These are phyloP conservation scores for Lycium ferocissimum DNA, from an alignment of 257 asterid genomes.

Conservation along the genomic window DNA sequence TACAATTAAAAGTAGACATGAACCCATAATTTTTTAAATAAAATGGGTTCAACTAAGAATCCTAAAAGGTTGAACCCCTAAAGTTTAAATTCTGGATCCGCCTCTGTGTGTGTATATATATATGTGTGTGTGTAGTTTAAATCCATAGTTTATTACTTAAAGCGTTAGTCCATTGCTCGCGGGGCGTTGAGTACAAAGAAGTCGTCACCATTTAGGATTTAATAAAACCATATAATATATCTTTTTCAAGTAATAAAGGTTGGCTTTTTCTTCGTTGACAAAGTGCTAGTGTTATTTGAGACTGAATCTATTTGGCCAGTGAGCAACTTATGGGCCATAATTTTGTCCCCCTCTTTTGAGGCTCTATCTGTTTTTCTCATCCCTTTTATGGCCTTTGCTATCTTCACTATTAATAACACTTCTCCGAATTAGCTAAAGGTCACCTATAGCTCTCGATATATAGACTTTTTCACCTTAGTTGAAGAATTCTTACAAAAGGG, in stretches of 20 bases:
- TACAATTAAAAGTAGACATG: too few species aligned
- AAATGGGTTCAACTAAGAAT: too few species aligned
- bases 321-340: slow-evolving; percentile 12
- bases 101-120: too few species aligned
- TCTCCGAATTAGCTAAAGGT: slow-evolving; percentile 21
- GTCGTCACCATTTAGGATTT: not conserved
- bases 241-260: not conserved
- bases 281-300: slow-evolving; percentile 9
- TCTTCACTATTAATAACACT: not conserved
- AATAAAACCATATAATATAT: not conserved
- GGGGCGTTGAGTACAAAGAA: slow-evolving; percentile 5
- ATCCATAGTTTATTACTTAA: not conserved
- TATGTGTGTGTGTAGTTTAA: not conserved
- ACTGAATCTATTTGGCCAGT: slow-evolving; percentile 24
- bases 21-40: too few species aligned
- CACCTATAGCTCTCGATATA: not conserved
- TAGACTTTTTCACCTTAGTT: slow-evolving; percentile 4
- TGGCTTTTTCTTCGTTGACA: slow-evolving; percentile 27
- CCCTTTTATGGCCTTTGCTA: slow-evolving; percentile 19
- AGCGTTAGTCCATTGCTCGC: not conserved
- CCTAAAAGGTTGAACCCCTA: too few species aligned
- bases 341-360: not conserved
- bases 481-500: not conserved
- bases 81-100: too few species aligned
- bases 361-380: not conserved